These are phyloP conservation scores for Chlorencoelia australis DNA, from an alignment of 2,329 filamentous ascomycete genomes.

Conservation along the genomic window DNA sequence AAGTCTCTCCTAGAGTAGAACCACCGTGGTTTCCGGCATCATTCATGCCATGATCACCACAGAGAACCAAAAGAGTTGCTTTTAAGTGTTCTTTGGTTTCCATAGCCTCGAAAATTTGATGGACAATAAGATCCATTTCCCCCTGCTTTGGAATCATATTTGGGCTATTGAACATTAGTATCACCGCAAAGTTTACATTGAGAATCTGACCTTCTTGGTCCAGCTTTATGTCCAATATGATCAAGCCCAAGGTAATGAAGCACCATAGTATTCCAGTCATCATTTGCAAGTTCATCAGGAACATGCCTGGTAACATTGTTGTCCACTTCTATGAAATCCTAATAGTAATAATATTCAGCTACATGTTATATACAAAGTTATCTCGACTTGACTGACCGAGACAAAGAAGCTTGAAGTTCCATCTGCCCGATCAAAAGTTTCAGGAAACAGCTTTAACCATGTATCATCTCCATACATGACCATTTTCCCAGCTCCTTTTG, in stretches of 20 bases:
- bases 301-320: constrained; percentile 94
- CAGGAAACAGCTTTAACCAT: constrained; percentile 93
- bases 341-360: constrained; percentile 19
- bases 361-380: constrained; percentile 18
- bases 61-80: constrained; percentile 74
- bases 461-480: constrained; percentile 98
- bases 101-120: constrained; percentile 66
- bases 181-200: not conserved
- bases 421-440: constrained; percentile 75
- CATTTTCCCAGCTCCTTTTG: constrained; percentile 60
- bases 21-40: constrained; percentile 95
- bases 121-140: constrained; percentile 85
- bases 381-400: constrained; percentile 55
- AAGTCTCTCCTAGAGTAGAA: constrained; percentile 88
- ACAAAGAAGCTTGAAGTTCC: constrained; percentile 98
- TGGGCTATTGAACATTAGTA: constrained; percentile 41
- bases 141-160: constrained; percentile 88
- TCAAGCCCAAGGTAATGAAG: constrained; percentile 93
- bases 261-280: constrained; percentile 89
- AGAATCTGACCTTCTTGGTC: constrained; percentile 58
- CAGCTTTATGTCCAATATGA: constrained; percentile 95
- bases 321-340: constrained; percentile 98
- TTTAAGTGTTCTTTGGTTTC: constrained; percentile 58
- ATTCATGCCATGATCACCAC: constrained; percentile 98
- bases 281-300: constrained; percentile 58